Percentiles rank a stretch among this genome's conserved stretches.
Conservation (phyloP, 2,329 filamentous ascomycete species). For the Ophiostoma novo-ulmi region DNA sequence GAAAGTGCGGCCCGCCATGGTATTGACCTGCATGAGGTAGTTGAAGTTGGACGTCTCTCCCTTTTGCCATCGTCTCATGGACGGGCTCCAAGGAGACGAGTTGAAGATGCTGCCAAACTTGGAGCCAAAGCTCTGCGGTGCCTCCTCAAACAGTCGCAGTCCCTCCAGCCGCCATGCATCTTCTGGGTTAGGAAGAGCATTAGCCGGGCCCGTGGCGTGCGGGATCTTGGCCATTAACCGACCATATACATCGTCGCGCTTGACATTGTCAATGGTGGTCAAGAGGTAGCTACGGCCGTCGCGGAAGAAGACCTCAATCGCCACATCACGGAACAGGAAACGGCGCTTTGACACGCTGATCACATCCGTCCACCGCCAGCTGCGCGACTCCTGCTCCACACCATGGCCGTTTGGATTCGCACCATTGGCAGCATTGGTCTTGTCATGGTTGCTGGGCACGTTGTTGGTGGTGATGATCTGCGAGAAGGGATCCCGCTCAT, state of each 20-base stretch:
- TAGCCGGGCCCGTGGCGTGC: conserved; percentile 65
- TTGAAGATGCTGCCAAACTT: conserved; percentile 93
- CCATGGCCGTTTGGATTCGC: conserved; percentile 34
- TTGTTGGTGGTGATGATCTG: conserved; percentile 73
- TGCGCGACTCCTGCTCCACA: conserved; percentile 73
- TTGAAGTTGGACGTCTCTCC: conserved; percentile 98
- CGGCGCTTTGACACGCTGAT: conserved; percentile 93
- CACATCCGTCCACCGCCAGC: conserved; percentile 91
- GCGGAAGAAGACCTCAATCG: conserved; percentile 95
- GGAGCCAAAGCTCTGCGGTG: conserved; percentile 64
- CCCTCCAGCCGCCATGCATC: conserved; percentile 90
- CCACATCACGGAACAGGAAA: conserved; percentile 92
- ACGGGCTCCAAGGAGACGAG: conserved; percentile 71
- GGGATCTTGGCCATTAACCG: conserved; percentile 75
- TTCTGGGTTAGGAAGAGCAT: conserved; percentile 68
- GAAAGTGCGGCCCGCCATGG: conserved; percentile 92
- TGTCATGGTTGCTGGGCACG: conserved; percentile 43
- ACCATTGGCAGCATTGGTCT: conserved; percentile 37
- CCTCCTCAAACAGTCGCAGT: conserved; percentile 60
- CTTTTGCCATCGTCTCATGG: conserved; percentile 83
- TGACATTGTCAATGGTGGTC: conserved; percentile 68
- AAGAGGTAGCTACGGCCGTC: conserved; percentile 93
- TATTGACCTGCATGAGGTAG: conserved; percentile 97
- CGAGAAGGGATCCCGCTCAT: conserved; percentile 92
- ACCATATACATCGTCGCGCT: conserved; percentile 74